A percentile compares a stretch with the other conserved stretches of the same genome.
phyloP scores from a whole-genome alignment of 1,284 basidiomycete genomes.

The Irpex lacteus region DNA sequence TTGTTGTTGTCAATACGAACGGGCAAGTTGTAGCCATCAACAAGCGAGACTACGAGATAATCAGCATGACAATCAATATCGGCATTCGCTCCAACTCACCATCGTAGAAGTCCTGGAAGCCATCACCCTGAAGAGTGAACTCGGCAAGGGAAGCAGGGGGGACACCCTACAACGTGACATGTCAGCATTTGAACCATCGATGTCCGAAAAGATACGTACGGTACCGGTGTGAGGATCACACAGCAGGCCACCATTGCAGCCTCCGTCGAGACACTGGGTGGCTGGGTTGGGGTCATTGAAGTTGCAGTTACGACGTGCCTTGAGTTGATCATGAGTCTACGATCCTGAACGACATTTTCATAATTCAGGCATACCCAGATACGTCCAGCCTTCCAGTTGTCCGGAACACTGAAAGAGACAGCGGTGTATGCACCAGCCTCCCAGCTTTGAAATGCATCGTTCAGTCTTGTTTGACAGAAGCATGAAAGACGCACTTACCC shows the following conservation, averaged over 20 bases:
- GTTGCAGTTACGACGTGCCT: conserved; percentile 44
- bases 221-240: conserved; percentile 40
- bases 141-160: conserved; percentile 44
- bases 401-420: conserved; percentile 33
- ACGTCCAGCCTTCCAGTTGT: conserved; percentile 38
- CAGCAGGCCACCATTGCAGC: conserved; percentile 45
- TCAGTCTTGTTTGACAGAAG: neutral
- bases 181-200: neutral
- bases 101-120: conserved; percentile 38
- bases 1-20: conserved; percentile 38
- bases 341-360: neutral
- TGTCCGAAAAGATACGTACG: conserved; percentile 18
- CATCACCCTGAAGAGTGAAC: conserved; percentile 35
- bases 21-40: conserved; percentile 43
- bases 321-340: neutral
- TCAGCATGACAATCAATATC: neutral
- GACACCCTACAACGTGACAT: conserved; percentile 28
- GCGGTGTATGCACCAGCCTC: conserved; percentile 27
- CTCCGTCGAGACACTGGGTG: conserved; percentile 41
- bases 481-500: conserved; percentile 21
- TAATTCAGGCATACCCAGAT: conserved; percentile 33
- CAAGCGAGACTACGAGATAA: conserved; percentile 30
- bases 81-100: conserved; percentile 22
- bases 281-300: conserved; percentile 37
- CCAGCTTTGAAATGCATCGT: conserved; percentile 24